phyloP scores from a whole-genome alignment of 257 asterid genomes.

The Echites panduratus region DNA sequence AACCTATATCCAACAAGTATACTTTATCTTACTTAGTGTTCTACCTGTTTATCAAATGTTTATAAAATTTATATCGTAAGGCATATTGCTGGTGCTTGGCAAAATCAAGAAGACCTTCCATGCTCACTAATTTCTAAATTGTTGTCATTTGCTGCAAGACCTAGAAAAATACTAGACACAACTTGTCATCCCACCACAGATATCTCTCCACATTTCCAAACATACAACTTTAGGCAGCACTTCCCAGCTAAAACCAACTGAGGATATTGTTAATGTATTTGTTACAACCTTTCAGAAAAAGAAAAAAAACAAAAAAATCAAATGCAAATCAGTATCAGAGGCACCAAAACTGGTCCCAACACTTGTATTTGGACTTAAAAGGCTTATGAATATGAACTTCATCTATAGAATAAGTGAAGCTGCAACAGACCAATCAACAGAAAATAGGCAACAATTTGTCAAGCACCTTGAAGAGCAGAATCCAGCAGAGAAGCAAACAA shows the following conservation, averaged over 20 bases:
- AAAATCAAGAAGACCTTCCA: not conserved
- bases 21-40: not conserved
- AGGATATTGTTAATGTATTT: not conserved
- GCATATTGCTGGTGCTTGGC: not conserved
- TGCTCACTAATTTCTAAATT: not conserved
- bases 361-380: not conserved
- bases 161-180: not conserved
- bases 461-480: conserved; percentile 85
- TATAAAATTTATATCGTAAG: not conserved
- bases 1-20: not conserved
- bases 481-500: conserved; percentile 87
- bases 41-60: not conserved
- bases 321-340: not conserved
- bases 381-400: not conserved
- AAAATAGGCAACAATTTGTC: not conserved
- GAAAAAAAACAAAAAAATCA: not conserved
- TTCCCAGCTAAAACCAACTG: not conserved
- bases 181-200: not conserved
- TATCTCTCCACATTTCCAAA: not conserved
- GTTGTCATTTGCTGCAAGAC: not conserved
- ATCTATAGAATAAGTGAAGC: not conserved
- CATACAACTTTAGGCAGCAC: not conserved
- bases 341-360: not conserved
- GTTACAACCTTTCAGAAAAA: not conserved
- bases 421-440: not conserved